phyloP scores from a whole-genome alignment of 2,329 filamentous ascomycete species.

The Cephalotrichum gorgonifer region DNA sequence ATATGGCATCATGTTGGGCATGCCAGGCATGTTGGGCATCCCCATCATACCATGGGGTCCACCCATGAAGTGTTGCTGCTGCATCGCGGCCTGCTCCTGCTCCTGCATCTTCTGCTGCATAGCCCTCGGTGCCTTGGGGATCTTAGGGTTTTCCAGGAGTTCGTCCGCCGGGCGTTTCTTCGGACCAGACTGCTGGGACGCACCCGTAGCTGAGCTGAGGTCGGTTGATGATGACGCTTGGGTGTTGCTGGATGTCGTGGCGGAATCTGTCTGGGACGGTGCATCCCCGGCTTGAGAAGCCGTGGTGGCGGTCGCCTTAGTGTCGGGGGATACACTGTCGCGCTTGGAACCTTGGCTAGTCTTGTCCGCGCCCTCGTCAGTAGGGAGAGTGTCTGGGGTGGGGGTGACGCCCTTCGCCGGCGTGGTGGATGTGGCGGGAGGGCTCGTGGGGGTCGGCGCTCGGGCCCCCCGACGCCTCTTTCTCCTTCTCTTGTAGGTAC shows the following conservation, averaged over 20 bases:
- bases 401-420: background rate
- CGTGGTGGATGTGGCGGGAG: background rate
- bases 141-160: conserved; percentile 51
- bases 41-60: conserved; percentile 18
- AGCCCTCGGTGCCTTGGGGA: conserved; percentile 52
- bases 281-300: conserved; percentile 7
- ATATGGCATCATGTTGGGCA: conserved; percentile 22
- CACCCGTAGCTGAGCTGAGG: background rate
- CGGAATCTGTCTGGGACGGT: conserved; percentile 21
- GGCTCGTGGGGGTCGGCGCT: conserved; percentile 21
- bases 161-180: conserved; percentile 83
- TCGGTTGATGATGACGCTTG: conserved; percentile 2
- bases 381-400: conserved; percentile 6
- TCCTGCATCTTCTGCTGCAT: conserved; percentile 48
- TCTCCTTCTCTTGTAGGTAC: conserved; percentile 47
- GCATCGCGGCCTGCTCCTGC: conserved; percentile 34
- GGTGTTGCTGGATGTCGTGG: conserved; percentile 8
- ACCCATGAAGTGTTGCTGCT: conserved; percentile 31
- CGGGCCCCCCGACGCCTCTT: conserved; percentile 21
- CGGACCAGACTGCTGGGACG: conserved; percentile 21
- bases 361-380: conserved; percentile 7
- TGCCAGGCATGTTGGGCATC: conserved; percentile 30
- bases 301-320: conserved; percentile 7
- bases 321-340: conserved; percentile 9
- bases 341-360: conserved; percentile 7